Evolutionary conservation across 75 land plant species (phyloP), one percentile per base, ranked within the genome.

Genomic region (Pseudotsuga menziesii): DNA sequence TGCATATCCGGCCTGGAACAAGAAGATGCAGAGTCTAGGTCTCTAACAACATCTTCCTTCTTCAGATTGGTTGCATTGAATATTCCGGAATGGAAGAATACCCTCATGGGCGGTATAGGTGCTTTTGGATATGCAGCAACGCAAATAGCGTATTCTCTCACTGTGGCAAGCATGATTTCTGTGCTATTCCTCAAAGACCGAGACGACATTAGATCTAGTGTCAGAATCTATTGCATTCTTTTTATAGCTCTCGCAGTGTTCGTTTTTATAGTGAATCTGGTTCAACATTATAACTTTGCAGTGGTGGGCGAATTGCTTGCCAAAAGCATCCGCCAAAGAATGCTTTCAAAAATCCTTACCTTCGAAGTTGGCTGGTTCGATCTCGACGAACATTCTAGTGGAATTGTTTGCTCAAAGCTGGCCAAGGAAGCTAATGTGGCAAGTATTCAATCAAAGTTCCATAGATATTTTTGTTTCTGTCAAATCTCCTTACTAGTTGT

Each of bases 331-430:
- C 23, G 94, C 11, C 91, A 90, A 78, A 78, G 57, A 56, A 82
- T 92, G 83, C 83, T 92, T 4, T 57, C 70, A 13, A 88, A 85
- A 29, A 82, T 94, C 5, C 78, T 95, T 48, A 83, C 82, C 0
- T 86, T 89, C 36, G 98, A 95, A 73, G 77, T 92, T n/a, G 93
- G 90, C 6, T 95, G 95, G 95, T 95, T 90, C 59, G 98, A 95
- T 82, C 79, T 72, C 27, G 89, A 89, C 11, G 89, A 92, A 70
- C 89, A 95, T 75, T 78, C 88, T 4, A 88, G 86, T 61, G 91
- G 88, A 36, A 89, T 89, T 20, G 69, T 95, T 20, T 87, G 88
- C 56, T 73, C 95, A 6, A 77, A 90, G 52, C 82, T 95, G 20
- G 85, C 91, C 2, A 84, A 80, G 13, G 91, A 90, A 54, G 93